Evolutionary conservation across 2,329 filamentous ascomycete genomes (phyloP).

Genomic region (Clonostachys rosea): DNA sequence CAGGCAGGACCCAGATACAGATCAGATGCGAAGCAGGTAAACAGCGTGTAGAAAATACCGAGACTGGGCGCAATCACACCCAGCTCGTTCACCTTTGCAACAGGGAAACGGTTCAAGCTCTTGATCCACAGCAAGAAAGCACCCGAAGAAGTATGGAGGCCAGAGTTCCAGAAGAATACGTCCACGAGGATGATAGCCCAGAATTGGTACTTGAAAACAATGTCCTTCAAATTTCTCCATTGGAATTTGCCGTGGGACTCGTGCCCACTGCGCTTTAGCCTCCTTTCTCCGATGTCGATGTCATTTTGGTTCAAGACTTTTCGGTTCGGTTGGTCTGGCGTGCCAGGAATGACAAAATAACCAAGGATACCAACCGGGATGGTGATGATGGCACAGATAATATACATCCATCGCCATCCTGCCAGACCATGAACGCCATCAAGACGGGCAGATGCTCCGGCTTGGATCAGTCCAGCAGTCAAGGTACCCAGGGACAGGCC

Average conservation of each 20-base stretch:
- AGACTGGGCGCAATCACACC: conserved; percentile 46
- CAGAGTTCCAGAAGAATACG: conserved; percentile 52
- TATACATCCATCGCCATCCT: conserved; percentile 2
- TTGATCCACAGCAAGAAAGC: conserved; percentile 56
- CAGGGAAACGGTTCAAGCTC: conserved; percentile 40
- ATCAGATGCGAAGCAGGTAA: conserved; percentile 50
- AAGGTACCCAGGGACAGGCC: conserved; percentile 45
- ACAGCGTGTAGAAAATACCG: conserved; percentile 51
- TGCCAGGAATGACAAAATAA: conserved; percentile 40
- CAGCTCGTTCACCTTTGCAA: conserved; percentile 42
- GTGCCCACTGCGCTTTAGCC: conserved; percentile 39
- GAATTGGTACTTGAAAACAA: conserved; percentile 37
- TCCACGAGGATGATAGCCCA: conserved; percentile 45
- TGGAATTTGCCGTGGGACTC: conserved; percentile 26
- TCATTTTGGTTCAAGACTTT: conserved; percentile 40
- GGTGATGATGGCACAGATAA: conserved; percentile 27
- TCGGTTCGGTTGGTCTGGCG: conserved; percentile 35
- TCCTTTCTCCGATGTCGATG: conserved; percentile 33
- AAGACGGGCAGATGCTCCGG: conserved; percentile 29
- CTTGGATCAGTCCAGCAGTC: conserved; percentile 45
- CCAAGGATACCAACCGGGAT: conserved; percentile 27
- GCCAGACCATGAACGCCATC: conserved; percentile 13
- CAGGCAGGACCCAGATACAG: conserved; percentile 45
- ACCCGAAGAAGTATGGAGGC: conserved; percentile 38
- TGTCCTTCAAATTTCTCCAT: conserved; percentile 16